Conservation (phyloP, 1,284 basidiomycete genomes). For the Sporisorium exsertum region DNA sequence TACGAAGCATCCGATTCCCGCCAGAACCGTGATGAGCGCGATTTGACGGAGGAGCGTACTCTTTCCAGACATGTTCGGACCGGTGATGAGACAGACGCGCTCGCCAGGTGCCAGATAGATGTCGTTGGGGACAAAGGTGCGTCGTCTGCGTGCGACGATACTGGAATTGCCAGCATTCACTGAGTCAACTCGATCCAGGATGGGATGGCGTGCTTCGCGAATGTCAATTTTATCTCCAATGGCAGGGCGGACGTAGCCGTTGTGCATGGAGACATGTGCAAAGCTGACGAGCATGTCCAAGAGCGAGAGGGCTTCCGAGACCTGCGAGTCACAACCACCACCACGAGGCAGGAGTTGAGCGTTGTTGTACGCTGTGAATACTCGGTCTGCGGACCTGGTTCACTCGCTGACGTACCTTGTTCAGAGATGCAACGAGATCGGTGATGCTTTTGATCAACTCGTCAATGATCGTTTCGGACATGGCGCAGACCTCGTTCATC, state of each 20-base stretch:
- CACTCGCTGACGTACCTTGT: slow-evolving; percentile 38
- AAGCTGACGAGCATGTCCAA: slow-evolving; percentile 58
- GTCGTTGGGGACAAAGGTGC: slow-evolving; percentile 39
- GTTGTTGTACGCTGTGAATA: neutral
- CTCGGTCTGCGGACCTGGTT: neutral
- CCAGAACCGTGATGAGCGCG: slow-evolving; percentile 84
- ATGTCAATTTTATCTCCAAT: slow-evolving; percentile 63
- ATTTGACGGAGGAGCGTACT: slow-evolving; percentile 91
- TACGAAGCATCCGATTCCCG: slow-evolving; percentile 80
- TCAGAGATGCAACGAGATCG: slow-evolving; percentile 38
- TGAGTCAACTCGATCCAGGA: slow-evolving; percentile 82
- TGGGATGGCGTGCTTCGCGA: slow-evolving; percentile 69
- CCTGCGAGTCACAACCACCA: slow-evolving; percentile 15
- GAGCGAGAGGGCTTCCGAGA: slow-evolving; percentile 58
- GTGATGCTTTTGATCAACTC: slow-evolving; percentile 46
- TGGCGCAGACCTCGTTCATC: slow-evolving; percentile 81
- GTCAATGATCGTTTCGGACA: slow-evolving; percentile 75
- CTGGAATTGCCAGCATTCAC: neutral
- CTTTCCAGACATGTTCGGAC: slow-evolving; percentile 80
- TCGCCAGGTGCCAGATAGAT: slow-evolving; percentile 44
- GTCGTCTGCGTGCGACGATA: slow-evolving; percentile 16
- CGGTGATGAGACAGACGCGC: slow-evolving; percentile 22
- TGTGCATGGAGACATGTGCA: slow-evolving; percentile 30
- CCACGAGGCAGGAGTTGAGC: neutral
- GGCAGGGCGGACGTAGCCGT: slow-evolving; percentile 50